These are phyloP conservation scores for Poa annua DNA, from an alignment of 176 grass and related monocot species.

Conservation along the genomic window DNA sequence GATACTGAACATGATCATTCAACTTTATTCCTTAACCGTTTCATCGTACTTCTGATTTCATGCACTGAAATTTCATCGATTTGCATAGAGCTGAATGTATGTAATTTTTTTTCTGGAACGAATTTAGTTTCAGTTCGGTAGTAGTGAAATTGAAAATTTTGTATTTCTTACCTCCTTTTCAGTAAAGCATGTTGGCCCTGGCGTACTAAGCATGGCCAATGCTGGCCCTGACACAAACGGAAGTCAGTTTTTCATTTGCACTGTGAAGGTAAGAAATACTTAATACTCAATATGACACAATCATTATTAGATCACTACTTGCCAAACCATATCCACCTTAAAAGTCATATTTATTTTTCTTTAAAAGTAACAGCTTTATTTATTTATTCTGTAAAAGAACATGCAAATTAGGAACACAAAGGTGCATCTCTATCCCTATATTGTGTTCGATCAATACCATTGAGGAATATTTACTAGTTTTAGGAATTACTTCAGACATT, in stretches of 20 bases:
- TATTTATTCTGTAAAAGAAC: not conserved
- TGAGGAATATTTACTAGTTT: not conserved
- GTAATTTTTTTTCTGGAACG: not conserved
- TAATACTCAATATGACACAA: not conserved
- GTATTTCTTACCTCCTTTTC: slow-evolving; percentile 38
- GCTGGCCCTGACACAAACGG: slow-evolving; percentile 71
- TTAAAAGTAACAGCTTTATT: not conserved
- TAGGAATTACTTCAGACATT: slow-evolving; percentile 1
- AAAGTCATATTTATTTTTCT: slow-evolving; percentile 11
- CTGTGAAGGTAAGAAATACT: slow-evolving; percentile 55
- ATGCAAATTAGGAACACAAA: not conserved
- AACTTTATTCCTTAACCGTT: slow-evolving; percentile 3
- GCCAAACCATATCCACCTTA: not conserved
- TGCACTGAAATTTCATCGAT: slow-evolving; percentile 1
- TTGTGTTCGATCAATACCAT: not conserved
- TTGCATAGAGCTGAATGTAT: not conserved
- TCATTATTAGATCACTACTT: slow-evolving; percentile 15
- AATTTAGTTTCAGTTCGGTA: slow-evolving; percentile 4
- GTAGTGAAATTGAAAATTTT: slow-evolving; percentile 19
- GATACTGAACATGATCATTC: not conserved
- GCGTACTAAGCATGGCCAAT: slow-evolving; percentile 79
- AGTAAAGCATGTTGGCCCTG: slow-evolving; percentile 71
- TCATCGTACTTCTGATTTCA: slow-evolving; percentile 5
- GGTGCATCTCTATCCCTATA: not conserved
- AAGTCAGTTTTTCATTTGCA: slow-evolving; percentile 80